These are phyloP conservation scores for Ceratobasidium sp. DNA, from an alignment of 1,284 basidiomycete genomes.

Conservation along the genomic window DNA sequence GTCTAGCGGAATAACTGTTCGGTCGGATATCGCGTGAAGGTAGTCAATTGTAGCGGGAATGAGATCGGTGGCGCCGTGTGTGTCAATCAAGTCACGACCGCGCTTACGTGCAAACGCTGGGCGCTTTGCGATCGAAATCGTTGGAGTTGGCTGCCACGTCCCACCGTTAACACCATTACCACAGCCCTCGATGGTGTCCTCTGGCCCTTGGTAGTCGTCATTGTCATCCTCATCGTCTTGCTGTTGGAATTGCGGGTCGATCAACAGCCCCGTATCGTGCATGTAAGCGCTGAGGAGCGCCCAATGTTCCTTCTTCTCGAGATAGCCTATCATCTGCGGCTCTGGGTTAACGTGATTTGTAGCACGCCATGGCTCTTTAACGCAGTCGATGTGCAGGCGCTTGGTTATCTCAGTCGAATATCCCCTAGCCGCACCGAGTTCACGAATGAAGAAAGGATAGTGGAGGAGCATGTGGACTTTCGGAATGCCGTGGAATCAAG, in stretches of 20 bases:
- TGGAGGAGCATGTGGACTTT: constrained; percentile 47
- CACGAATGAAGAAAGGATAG: constrained; percentile 25
- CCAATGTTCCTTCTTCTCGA: constrained; percentile 12
- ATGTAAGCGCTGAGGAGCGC: constrained; percentile 7
- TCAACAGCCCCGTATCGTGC: neutral
- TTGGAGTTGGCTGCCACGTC: neutral
- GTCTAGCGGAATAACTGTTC: neutral
- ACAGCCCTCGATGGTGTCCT: neutral
- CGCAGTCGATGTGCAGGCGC: constrained; percentile 43
- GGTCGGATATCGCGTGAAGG: neutral
- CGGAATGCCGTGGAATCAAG: constrained; percentile 4
- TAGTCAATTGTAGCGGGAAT: neutral
- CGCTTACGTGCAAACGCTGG: neutral
- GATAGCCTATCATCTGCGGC: constrained; percentile 43
- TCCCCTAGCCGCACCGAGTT: constrained; percentile 39
- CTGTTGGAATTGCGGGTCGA: neutral
- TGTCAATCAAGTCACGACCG: neutral
- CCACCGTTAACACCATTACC: neutral
- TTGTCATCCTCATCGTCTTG: neutral
- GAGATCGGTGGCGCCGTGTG: neutral
- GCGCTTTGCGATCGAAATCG: constrained; percentile 16
- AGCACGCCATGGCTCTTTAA: constrained; percentile 39
- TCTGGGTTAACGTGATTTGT: constrained; percentile 31
- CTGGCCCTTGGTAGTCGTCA: neutral
- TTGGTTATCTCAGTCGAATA: constrained; percentile 46